phyloP scores from a whole-genome alignment of 2,329 filamentous ascomycete species.

The Incumbomyces delicatus region DNA sequence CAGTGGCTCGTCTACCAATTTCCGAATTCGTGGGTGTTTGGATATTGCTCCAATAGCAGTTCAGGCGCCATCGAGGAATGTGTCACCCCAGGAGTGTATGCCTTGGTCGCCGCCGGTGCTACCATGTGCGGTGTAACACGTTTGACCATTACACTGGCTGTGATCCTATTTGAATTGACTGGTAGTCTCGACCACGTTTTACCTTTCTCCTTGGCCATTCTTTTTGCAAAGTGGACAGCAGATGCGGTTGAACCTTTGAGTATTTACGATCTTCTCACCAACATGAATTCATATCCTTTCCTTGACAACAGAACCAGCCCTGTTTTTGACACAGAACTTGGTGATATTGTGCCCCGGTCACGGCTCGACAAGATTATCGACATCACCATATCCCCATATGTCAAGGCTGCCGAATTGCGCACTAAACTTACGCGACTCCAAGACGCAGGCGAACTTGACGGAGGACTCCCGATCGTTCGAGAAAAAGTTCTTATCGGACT shows the following conservation, averaged over 20 bases:
- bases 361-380: constrained; percentile 76
- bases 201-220: constrained; percentile 81
- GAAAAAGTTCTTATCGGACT: constrained; percentile 73
- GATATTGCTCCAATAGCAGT: constrained; percentile 31
- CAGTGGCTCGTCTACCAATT: constrained; percentile 71
- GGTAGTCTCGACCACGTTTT: constrained; percentile 91
- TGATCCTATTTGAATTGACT: constrained; percentile 92
- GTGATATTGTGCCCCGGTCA: constrained; percentile 70
- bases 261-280: constrained; percentile 83
- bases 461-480: constrained; percentile 77
- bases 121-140: constrained; percentile 98
- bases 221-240: constrained; percentile 97
- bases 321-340: constrained; percentile 77
- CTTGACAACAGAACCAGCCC: constrained; percentile 94
- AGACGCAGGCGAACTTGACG: constrained; percentile 78
- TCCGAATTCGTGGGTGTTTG: constrained; percentile 47
- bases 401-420: constrained; percentile 67
- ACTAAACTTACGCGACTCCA: constrained; percentile 74
- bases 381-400: constrained; percentile 69
- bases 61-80: constrained; percentile 61
- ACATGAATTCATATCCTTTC: constrained; percentile 96
- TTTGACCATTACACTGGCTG: constrained; percentile 81
- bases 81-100: constrained; percentile 94
- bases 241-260: constrained; percentile 89
- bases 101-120: constrained; percentile 83